Base-by-base conservation (phyloP, 345 rosid genomes). In the Diplotaxis tenuifolia region DNA sequence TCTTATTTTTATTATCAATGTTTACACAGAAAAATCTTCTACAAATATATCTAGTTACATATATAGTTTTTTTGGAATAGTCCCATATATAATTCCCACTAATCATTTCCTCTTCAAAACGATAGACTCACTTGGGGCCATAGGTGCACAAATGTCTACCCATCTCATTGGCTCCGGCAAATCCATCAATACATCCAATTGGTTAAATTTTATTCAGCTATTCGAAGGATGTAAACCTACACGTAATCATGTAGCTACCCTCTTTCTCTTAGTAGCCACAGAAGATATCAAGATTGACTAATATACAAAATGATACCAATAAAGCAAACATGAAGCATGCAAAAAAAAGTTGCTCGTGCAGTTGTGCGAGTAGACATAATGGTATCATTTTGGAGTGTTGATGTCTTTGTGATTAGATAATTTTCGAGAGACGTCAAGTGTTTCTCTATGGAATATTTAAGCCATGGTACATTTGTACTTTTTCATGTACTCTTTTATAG, bases 331-430 rank as follows among this genome's bases (percentile, higher is more conserved):
- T 45, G 19, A 34, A 22, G 19, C 50, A 45, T 15, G 50, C 32
- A 61, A 64, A 64, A 76, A 55, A 57, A 47, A 22, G 67, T 49
- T 60, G 75, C 67, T 65, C 80, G 72, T 76, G 72, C 75, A 49
- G 57, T 14, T 62, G 64, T 52, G 74, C 47, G 65, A 42, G 22
- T 45, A 56, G 75, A 70, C 75, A 70, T 65, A 65, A 77, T 77
- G 77, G 73, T 66, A 73, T 77, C 80, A 71, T 77, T 32, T 45
- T 71, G 16, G 62, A 64, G 50, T 62, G 63, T 68, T 55, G 23
- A 14, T 69, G 75, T 62, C 59, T 61, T 38, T 55, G 52, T 62
- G 58, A 29, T 56, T 55, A 71, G 31, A 65, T 65, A 42, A 25
- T 55, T 71, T 15, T 8, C 18, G 29, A 32, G 66, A 68, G 31